Evolutionary conservation across 1,284 basidiomycete species (phyloP).

Genomic region (Salmacisia buchloeana): DNA sequence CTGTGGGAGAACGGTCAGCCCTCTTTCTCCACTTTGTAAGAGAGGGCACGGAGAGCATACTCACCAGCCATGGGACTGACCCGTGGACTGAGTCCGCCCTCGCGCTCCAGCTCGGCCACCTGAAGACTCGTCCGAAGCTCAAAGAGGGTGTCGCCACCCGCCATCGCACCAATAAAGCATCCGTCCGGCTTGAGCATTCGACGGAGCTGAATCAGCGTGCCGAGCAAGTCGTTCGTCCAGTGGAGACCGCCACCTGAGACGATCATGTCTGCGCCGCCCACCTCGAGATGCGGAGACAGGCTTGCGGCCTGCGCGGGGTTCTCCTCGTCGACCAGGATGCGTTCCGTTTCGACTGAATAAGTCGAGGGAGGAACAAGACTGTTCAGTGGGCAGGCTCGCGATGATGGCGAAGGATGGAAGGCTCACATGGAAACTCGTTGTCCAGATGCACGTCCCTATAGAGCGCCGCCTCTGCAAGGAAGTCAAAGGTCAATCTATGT

Average conservation of each 20-base stretch:
- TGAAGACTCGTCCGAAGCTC: slow-evolving; percentile 89
- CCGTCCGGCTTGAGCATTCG: slow-evolving; percentile 85
- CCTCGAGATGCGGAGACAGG: slow-evolving; percentile 55
- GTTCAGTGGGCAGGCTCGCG: too few species aligned
- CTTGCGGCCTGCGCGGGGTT: neutral
- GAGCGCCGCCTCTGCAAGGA: slow-evolving; percentile 20
- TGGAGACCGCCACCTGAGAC: slow-evolving; percentile 86
- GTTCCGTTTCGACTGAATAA: slow-evolving; percentile 32
- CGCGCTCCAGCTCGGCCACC: slow-evolving; percentile 85
- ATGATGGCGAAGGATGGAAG: neutral
- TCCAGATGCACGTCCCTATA: slow-evolving; percentile 36
- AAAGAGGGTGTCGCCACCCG: slow-evolving; percentile 94
- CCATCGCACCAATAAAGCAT: slow-evolving; percentile 85
- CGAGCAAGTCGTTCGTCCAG: slow-evolving; percentile 97
- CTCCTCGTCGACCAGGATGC: slow-evolving; percentile 44
- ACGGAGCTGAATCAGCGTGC: slow-evolving; percentile 80
- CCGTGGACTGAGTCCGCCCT: slow-evolving; percentile 90
- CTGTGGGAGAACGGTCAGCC: slow-evolving; percentile 51
- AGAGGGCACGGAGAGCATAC: slow-evolving; percentile 26
- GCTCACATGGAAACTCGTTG: slow-evolving; percentile 20
- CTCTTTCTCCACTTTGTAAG: neutral
- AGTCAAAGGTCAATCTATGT: neutral
- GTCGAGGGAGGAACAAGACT: neutral
- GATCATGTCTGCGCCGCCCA: slow-evolving; percentile 80
- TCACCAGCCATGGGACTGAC: slow-evolving; percentile 94